phyloP scores from a whole-genome alignment of 1,139 yeast genomes.

The Protomyces arabidopsidicola region DNA sequence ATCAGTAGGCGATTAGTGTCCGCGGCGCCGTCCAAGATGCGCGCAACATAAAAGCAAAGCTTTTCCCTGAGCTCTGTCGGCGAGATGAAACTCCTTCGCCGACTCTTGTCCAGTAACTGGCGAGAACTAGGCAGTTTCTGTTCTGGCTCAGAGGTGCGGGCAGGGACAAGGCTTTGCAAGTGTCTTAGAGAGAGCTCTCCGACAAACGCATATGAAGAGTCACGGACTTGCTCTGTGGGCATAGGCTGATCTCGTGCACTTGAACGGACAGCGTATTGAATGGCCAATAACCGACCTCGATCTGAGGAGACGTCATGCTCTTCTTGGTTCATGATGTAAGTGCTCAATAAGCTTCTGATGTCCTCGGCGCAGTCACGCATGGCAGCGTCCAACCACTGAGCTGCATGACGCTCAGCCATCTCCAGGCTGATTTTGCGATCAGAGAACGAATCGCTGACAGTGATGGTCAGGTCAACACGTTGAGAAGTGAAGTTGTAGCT shows the following conservation, averaged over 20 bases:
- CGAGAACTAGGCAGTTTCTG: background rate
- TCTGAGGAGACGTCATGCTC: slow-evolving; percentile 3
- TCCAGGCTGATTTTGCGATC: slow-evolving; percentile 11
- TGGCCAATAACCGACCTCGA: slow-evolving; percentile 9
- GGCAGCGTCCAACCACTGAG: slow-evolving; percentile 7
- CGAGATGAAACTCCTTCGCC: slow-evolving; percentile 29
- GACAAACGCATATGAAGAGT: slow-evolving; percentile 11
- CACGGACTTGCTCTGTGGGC: background rate
- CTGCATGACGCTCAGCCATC: slow-evolving; percentile 3
- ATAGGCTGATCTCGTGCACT: slow-evolving; percentile 12
- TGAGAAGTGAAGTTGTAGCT: slow-evolving; percentile 62
- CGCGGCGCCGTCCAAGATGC: slow-evolving; percentile 30
- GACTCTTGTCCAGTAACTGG: slow-evolving; percentile 5
- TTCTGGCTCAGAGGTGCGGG: background rate
- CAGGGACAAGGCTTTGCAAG: background rate
- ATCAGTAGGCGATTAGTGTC: slow-evolving; percentile 31
- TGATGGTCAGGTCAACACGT: slow-evolving; percentile 26
- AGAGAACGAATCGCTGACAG: slow-evolving; percentile 8
- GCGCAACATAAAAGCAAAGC: slow-evolving; percentile 32
- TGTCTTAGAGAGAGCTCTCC: slow-evolving; percentile 19
- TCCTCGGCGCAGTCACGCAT: slow-evolving; percentile 21
- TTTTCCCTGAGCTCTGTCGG: slow-evolving; percentile 32
- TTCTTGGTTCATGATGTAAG: slow-evolving; percentile 4
- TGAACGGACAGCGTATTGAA: slow-evolving; percentile 8
- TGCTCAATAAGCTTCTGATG: slow-evolving; percentile 9